Percentiles rank a stretch among this genome's conserved stretches.
These are phyloP conservation scores for Crucihimalaya himalaica DNA, from an alignment of 345 rosid species.

Conservation along the genomic window DNA sequence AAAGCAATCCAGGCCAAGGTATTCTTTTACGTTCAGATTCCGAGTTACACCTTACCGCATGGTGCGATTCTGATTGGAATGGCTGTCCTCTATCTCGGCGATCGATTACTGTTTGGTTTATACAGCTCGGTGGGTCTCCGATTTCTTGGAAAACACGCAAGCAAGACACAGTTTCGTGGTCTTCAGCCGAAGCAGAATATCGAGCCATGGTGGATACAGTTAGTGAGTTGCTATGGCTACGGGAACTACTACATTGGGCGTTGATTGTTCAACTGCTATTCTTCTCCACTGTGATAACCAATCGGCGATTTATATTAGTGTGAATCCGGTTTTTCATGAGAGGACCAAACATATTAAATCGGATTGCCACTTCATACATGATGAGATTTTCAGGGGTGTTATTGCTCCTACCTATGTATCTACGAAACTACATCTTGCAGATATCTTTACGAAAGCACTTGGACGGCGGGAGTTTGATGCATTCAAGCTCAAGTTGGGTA, in stretches of 20 bases:
- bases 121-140: rapidly evolving
- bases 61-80: not conserved
- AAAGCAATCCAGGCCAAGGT: rapidly evolving
- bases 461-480: too few species aligned
- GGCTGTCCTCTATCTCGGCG: rapidly evolving
- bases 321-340: not conserved
- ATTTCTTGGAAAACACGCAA: not conserved
- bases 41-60: rapidly evolving
- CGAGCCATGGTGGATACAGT: not conserved
- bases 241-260: not conserved
- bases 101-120: rapidly evolving
- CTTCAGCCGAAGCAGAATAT: not conserved
- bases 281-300: not conserved
- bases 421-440: too few species aligned
- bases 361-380: not conserved
- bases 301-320: not conserved
- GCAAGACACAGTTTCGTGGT: rapidly evolving
- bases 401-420: too few species aligned
- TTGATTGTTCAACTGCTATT: not conserved
- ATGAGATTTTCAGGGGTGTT: not conserved
- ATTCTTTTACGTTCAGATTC: too few species aligned
- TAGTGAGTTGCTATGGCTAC: not conserved
- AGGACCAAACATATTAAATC: not conserved
- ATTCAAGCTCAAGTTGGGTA: too few species aligned
- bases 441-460: too few species aligned